Evolutionary conservation across 2,329 filamentous ascomycete species (phyloP), one percentile per base, ranked within the genome.

Genomic region (Aspergillus quadricinctus): DNA sequence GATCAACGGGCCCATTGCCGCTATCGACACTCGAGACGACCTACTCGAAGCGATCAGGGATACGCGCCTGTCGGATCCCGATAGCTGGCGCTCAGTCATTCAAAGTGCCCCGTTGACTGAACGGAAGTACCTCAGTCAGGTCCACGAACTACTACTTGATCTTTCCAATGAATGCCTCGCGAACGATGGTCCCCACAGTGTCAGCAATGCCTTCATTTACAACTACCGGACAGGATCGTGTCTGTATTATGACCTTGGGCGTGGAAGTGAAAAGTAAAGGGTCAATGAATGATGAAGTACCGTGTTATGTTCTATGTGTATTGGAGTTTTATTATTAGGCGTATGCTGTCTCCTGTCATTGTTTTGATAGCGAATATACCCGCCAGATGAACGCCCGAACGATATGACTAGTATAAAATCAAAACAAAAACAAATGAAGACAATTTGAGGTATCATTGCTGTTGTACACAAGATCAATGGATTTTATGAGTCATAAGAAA

Each of bases 161-260:
- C 74, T 94, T 78, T 84, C 84, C 70, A 73, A 78, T 62, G 75
- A 81, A 70, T 67, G 62, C 28, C 68, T 59, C 37, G 56, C 64
- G 27, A 60, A 60, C 23, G 72, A 73, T 56, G 79, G 86, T 78
- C 75, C 81, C 77, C 77, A 78, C 51, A 67, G 67, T 35, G 81
- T 82, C 25, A 82, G 83, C 49, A 89, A 92, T 70, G 89, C 90
- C 10, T 96, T 96, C 74, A 83, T 97, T 52, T 96, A 96, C 75
- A 96, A 96, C 67, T 96, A 95, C 66, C 81, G 92, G 57, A 95
- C 90, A 9, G 89, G 88, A 0, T 87, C 83, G 57, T 92, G 90
- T 70, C 82, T 96, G 51, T 90, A 93, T 69, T 96, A 96, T 72
- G 92, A 96, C 74, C 75, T 97, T 58, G 80, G 76, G 57, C 64